A percentile compares a stretch with the other conserved stretches of the same genome.
Evolutionary conservation across 2,329 filamentous ascomycete genomes (phyloP).

Genomic region (Aspergillus udagawae): DNA sequence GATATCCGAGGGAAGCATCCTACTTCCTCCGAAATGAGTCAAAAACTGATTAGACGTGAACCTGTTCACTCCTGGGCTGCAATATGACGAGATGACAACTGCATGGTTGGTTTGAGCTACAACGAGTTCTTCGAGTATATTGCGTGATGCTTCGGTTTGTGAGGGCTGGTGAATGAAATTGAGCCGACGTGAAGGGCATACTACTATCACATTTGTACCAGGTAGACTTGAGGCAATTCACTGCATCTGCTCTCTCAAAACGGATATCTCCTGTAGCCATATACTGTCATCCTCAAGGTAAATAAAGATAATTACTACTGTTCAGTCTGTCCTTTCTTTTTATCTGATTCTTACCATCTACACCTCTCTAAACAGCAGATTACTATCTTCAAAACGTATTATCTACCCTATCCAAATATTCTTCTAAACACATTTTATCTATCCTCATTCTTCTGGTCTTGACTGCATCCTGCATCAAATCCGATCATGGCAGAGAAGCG

Average conservation of each 20-base stretch:
- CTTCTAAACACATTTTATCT: not conserved
- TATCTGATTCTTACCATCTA: not conserved
- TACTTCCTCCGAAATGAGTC: conserved; percentile 17
- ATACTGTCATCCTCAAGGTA: not conserved
- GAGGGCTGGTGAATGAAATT: not conserved
- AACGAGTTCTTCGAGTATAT: not conserved
- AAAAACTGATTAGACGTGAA: not conserved
- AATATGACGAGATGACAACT: not conserved
- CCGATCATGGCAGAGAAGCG: conserved; percentile 10
- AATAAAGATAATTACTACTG: not conserved
- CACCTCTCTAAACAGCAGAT: not conserved
- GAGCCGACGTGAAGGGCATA: not conserved
- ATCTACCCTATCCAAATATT: not conserved
- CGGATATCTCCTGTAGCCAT: not conserved
- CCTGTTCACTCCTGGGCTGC: not conserved
- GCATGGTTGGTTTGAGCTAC: not conserved
- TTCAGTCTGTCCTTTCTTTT: not conserved
- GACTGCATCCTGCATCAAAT: not conserved
- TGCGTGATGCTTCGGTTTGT: not conserved
- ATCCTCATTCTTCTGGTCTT: not conserved
- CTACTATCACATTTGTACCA: not conserved
- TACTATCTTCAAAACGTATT: not conserved
- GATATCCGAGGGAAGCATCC: conserved; percentile 31
- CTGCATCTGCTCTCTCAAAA: not conserved
- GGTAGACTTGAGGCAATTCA: not conserved